Conservation (phyloP, 495 filamentous ascomycete genomes). For the Margaritispora aquatica region DNA sequence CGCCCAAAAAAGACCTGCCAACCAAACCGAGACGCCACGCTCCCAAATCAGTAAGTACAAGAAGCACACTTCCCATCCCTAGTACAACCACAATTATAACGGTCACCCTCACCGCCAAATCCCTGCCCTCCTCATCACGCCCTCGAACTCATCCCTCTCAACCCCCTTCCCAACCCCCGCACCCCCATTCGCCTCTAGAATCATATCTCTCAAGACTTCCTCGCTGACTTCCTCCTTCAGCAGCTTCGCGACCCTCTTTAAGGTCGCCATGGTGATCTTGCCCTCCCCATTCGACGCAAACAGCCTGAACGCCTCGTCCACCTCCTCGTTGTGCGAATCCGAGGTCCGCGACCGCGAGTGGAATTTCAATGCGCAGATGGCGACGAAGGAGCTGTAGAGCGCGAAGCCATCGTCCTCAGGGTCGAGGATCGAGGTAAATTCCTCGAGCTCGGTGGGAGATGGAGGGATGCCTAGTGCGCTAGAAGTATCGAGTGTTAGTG, state of each 20-base stretch:
- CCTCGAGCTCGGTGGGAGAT: conserved; percentile 56
- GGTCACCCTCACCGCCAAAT: conserved; percentile 40
- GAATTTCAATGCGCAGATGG: conserved; percentile 79
- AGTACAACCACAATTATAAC: too few relatives aligned
- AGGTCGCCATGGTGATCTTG: conserved; percentile 66
- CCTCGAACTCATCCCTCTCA: conserved; percentile 71
- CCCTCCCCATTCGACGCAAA: conserved; percentile 51
- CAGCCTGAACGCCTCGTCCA: conserved; percentile 70
- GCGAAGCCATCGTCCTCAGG: conserved; percentile 74
- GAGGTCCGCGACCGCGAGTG: conserved; percentile 46
- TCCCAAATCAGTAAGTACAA: neutral
- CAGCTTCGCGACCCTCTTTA: conserved; percentile 73
- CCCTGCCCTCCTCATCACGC: conserved; percentile 78
- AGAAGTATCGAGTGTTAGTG: too few relatives aligned
- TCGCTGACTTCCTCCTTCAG: conserved; percentile 79
- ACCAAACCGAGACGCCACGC: neutral
- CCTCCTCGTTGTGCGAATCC: conserved; percentile 48
- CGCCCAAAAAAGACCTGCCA: neutral
- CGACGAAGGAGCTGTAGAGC: conserved; percentile 69
- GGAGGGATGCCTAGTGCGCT: conserved; percentile 74
- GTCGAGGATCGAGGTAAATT: conserved; percentile 73
- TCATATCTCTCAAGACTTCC: conserved; percentile 82
- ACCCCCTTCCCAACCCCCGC: conserved; percentile 67
- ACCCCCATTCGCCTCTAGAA: conserved; percentile 84
- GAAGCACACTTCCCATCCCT: neutral